Evolutionary conservation across 2,329 filamentous ascomycete species (phyloP).

Genomic region (Colletotrichum ledebouriae): DNA sequence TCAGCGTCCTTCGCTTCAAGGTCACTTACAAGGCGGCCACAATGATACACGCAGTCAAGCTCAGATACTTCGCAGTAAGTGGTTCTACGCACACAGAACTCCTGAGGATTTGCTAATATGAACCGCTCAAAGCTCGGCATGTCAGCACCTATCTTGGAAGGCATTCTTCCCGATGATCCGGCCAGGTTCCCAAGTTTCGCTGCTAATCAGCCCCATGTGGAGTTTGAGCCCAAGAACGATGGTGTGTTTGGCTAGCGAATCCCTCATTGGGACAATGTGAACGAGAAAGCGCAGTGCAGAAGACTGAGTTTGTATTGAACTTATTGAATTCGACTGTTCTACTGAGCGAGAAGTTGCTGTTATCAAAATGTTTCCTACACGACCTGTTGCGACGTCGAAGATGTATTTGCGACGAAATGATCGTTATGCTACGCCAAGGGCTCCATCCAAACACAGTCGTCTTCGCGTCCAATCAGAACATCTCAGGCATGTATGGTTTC

Average conservation of each 20-base stretch:
- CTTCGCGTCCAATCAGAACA: too few relatives aligned
- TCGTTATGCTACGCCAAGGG: too few relatives aligned
- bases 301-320: too few relatives aligned
- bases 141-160: slow-evolving; percentile 37
- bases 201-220: slow-evolving; percentile 21
- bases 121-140: slow-evolving; percentile 9
- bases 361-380: too few relatives aligned
- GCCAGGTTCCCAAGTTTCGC: slow-evolving; percentile 18
- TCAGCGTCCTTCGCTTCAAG: slow-evolving; percentile 35
- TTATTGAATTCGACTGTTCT: too few relatives aligned
- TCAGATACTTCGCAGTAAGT: slow-evolving; percentile 39
- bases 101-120: background rate
- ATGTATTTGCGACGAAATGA: too few relatives aligned
- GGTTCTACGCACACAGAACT: background rate
- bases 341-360: too few relatives aligned
- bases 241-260: slow-evolving; percentile 25
- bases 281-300: too few relatives aligned
- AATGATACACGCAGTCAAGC: slow-evolving; percentile 39
- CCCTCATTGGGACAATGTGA: too few relatives aligned
- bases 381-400: too few relatives aligned
- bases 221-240: slow-evolving; percentile 33
- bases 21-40: slow-evolving; percentile 27
- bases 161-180: slow-evolving; percentile 19
- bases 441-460: too few relatives aligned
- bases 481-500: too few relatives aligned